Evolutionary conservation across 345 rosid genomes (phyloP), one percentile per base, ranked within the genome.

Genomic region (Moringa oleifera): DNA sequence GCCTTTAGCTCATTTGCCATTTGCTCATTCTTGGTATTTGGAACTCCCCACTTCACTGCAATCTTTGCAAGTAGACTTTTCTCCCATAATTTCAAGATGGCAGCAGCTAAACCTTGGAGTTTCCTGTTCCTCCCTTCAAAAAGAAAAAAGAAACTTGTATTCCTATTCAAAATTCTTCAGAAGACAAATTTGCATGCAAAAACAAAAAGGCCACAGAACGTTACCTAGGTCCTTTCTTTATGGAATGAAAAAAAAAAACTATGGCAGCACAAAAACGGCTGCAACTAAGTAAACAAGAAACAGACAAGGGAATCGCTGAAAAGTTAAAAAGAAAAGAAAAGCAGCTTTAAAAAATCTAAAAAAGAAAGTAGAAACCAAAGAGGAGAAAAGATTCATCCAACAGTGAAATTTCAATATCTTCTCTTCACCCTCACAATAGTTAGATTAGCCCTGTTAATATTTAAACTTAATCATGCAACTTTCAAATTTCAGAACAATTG

Each of bases 1-100:
- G 68, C 97, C 91, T 88, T 91, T 59, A 91, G 79, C 73, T 86
- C 87, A 61, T 81, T 49, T 21, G 91, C 93, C 97, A 91, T 91
- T 73, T 79, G 80, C 72, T 84, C 89, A 81, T 86, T 88, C 81
- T 76, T 73, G 18, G 87, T 80, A 68, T 88, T 88, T 20, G 73
- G 80, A 69, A 78, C 69, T 56, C 96, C 97, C 97, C 94, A 84
- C 74, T 91, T 91, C 71, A 91, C 80, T 20, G 94, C 84, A 75
- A 91, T 81, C 79, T 91, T 91, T 55, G 84, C 93, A 47, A 91
- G 80, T 56, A 71, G 64, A 80, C 86, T 72, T 59, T 70, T 91
- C 76, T 88, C 81, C 97, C 97, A 91, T 69, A 91, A 69, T 70
- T 84, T 88, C 68, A 80, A 57, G 51, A 91, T 84, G 17, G 96